Percentiles rank a stretch among this genome's conserved stretches.
These are phyloP conservation scores for Salix arbutifolia DNA, from an alignment of 345 rosid genomes.

Conservation along the genomic window DNA sequence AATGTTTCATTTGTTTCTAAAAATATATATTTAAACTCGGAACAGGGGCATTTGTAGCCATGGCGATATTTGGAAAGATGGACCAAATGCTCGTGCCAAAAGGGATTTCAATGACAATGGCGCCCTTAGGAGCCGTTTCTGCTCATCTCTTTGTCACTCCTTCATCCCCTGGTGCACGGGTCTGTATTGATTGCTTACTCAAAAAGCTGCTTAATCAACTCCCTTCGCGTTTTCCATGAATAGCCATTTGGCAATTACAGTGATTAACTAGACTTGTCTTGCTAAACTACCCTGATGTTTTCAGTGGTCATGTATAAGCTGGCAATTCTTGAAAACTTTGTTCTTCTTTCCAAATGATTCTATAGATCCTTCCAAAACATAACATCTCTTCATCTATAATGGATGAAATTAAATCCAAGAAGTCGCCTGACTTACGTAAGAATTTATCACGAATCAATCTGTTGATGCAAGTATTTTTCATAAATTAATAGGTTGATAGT, in stretches of 20 bases:
- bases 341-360: not conserved
- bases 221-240: too few relatives aligned
- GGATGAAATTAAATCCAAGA: not conserved
- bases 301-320: not conserved
- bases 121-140: slow-evolving; percentile 87
- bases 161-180: slow-evolving; percentile 85
- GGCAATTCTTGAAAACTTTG: not conserved
- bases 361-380: not conserved
- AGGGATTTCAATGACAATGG: slow-evolving; percentile 75
- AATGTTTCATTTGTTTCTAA: not conserved
- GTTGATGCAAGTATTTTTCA: not conserved
- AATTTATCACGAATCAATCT: not conserved
- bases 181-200: not conserved
- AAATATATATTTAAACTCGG: not conserved
- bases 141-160: slow-evolving; percentile 79
- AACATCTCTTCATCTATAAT: not conserved
- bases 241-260: not conserved
- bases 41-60: slow-evolving; percentile 90
- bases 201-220: not conserved
- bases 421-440: not conserved
- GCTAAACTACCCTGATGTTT: not conserved
- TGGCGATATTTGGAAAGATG: slow-evolving; percentile 84
- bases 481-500: not conserved
- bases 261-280: not conserved
- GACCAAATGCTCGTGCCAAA: slow-evolving; percentile 69